Percentiles rank a stretch among this genome's conserved stretches.
phyloP scores from a whole-genome alignment of 202 grass and related monocot species.

The Setaria italica region DNA sequence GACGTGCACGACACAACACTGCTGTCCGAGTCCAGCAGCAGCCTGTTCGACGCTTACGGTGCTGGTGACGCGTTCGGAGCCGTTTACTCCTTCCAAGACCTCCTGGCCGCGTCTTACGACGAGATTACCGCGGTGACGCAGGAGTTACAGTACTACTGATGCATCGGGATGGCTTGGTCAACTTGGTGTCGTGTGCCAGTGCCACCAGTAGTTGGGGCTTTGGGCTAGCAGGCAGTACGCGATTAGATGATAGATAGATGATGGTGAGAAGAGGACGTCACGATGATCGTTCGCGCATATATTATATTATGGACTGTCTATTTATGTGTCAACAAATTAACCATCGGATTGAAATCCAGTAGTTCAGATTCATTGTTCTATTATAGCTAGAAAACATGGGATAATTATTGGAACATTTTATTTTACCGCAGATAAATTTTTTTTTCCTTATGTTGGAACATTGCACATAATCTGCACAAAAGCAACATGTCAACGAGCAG shows the following conservation, averaged over 20 bases:
- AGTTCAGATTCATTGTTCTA: too few species aligned
- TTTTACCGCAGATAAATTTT: too few species aligned
- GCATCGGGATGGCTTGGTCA: background rate
- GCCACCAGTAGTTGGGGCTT: background rate
- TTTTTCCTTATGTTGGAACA: too few species aligned
- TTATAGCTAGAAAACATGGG: too few species aligned
- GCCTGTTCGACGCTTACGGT: background rate
- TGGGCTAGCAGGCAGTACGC: background rate
- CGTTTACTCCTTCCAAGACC: conserved; percentile 21
- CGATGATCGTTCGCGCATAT: background rate
- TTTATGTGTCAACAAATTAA: too few species aligned
- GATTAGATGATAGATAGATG: background rate
- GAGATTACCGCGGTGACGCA: conserved; percentile 21
- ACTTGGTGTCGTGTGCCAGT: background rate
- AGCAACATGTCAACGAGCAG: too few species aligned
- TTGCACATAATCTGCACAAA: too few species aligned
- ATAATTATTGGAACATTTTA: too few species aligned
- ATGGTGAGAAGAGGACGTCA: background rate
- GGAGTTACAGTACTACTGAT: conserved; percentile 17
- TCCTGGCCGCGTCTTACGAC: conserved; percentile 46
- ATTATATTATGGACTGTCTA: too few species aligned
- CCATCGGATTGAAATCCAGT: too few species aligned
- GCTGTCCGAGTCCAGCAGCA: conserved; percentile 35
- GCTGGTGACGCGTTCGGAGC: conserved; percentile 25
- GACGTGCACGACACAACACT: conserved; percentile 33